These are phyloP conservation scores for Xylariaceae sp. DNA, from an alignment of 2,329 filamentous ascomycete genomes.

Conservation along the genomic window DNA sequence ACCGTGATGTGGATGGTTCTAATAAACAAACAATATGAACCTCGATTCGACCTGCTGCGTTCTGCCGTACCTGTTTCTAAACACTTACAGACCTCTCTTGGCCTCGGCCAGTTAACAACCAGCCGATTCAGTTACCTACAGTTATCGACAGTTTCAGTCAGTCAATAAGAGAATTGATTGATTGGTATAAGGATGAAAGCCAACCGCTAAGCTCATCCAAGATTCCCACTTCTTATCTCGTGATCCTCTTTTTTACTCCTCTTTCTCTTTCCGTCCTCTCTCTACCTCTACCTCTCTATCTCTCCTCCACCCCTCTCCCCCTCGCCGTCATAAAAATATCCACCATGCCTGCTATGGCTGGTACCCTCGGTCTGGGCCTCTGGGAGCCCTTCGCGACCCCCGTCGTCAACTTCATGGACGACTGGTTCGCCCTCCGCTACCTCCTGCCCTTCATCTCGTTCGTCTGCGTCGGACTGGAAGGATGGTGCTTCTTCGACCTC, in stretches of 20 bases:
- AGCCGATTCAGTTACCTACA: too few relatives aligned
- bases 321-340: constrained; percentile 2
- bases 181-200: constrained; percentile 8
- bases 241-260: background rate
- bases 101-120: too few relatives aligned
- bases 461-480: constrained; percentile 22
- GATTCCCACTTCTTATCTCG: background rate
- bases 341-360: constrained; percentile 22
- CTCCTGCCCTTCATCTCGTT: constrained; percentile 22
- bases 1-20: too few relatives aligned
- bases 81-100: too few relatives aligned
- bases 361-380: constrained; percentile 14
- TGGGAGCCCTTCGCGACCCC: constrained; percentile 16
- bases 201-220: background rate
- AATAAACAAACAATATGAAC: too few relatives aligned
- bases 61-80: too few relatives aligned
- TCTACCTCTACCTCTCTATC: background rate
- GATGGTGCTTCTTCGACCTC: constrained; percentile 24
- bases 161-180: too few relatives aligned
- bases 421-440: constrained; percentile 20
- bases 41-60: too few relatives aligned
- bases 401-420: constrained; percentile 10
- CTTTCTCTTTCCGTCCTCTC: too few relatives aligned
- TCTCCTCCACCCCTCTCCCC: background rate
- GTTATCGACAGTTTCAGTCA: too few relatives aligned